These are phyloP conservation scores for Sarocladiaceae sp. DNA, from an alignment of 2,329 filamentous ascomycete genomes.

Conservation along the genomic window DNA sequence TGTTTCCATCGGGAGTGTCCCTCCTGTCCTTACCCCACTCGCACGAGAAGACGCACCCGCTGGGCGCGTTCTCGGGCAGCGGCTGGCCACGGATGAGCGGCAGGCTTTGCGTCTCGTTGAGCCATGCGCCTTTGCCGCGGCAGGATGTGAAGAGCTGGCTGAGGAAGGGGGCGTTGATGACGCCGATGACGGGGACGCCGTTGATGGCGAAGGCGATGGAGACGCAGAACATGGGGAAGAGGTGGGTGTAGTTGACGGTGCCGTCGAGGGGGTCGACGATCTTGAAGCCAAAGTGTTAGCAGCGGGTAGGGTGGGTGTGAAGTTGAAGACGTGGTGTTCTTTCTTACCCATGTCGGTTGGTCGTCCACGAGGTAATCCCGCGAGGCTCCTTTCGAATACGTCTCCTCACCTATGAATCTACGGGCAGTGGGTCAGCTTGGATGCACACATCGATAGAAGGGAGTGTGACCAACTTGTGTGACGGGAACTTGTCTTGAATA, in stretches of 20 bases:
- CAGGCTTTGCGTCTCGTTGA: conserved; percentile 57
- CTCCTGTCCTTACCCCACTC: conserved; percentile 76
- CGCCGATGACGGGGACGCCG: conserved; percentile 56
- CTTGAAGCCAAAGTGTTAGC: no score
- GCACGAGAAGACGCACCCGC: conserved; percentile 65
- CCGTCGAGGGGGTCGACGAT: conserved; percentile 71
- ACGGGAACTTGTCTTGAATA: conserved; percentile 55
- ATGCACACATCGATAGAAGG: conserved; percentile 1
- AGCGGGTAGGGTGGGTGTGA: no score
- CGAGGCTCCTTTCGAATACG: conserved; percentile 61
- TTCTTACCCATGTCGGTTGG: conserved; percentile 6
- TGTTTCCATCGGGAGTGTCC: conserved; percentile 59
- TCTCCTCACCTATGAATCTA: conserved; percentile 73
- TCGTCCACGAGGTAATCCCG: conserved; percentile 61
- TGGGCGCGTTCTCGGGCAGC: conserved; percentile 57
- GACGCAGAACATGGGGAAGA: conserved; percentile 77
- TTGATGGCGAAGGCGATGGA: conserved; percentile 63
- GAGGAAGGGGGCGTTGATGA: conserved; percentile 67
- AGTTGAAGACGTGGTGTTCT: no score
- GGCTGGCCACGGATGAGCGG: conserved; percentile 58
- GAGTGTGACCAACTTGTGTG: conserved; percentile 50
- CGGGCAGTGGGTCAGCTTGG: background rate
- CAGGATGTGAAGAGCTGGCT: conserved; percentile 65
- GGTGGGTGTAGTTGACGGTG: conserved; percentile 76
- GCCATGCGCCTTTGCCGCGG: conserved; percentile 58